phyloP scores from a whole-genome alignment of 140 eudicot species.

The Cichorium intybus region DNA sequence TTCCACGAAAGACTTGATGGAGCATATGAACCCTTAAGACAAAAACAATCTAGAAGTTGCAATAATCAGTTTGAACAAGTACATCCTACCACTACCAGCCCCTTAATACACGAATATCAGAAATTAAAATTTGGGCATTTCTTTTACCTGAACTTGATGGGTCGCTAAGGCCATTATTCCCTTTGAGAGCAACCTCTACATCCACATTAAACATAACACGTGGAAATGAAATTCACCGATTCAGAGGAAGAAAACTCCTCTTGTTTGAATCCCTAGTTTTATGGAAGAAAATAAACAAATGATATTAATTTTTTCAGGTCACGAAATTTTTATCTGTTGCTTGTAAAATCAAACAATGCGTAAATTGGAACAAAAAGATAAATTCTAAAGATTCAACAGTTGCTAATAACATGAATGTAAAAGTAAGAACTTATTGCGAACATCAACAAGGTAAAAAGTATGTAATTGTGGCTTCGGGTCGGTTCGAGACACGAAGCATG shows the following conservation, averaged over 20 bases:
- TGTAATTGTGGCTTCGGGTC: neutral
- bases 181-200: neutral
- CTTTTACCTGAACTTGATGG: neutral
- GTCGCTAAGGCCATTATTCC: conserved; percentile 4
- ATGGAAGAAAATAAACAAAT: no score
- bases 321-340: neutral
- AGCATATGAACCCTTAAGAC: conserved; percentile 13
- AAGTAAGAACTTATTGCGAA: no score
- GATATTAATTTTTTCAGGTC: no score
- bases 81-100: neutral
- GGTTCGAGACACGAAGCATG: no score
- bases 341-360: no score
- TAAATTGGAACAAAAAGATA: neutral
- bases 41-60: neutral
- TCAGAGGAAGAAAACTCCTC: neutral
- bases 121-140: neutral
- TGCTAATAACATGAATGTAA: neutral
- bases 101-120: neutral
- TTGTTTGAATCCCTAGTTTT: neutral
- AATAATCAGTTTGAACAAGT: neutral
- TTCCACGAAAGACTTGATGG: conserved; percentile 15
- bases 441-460: neutral
- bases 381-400: neutral
- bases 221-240: neutral
- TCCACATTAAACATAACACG: neutral